Base-by-base conservation (phyloP, 2,329 filamentous ascomycete species). In the Epicoccum sorghinum region DNA sequence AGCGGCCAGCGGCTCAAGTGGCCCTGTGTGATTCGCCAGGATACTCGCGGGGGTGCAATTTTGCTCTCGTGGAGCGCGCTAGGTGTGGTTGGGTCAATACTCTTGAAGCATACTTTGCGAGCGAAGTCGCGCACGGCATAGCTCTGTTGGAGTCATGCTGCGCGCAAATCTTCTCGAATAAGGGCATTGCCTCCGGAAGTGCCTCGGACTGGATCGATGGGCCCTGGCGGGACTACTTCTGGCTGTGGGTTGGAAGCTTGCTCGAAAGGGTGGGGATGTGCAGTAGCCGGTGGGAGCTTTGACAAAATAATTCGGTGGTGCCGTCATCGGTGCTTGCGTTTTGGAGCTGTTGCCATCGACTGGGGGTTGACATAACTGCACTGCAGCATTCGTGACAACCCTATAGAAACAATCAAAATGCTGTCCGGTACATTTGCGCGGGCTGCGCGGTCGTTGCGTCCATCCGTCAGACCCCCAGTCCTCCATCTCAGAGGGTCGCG, bases 401-500 rank as follows among this genome's bases (percentile, higher is more conserved):
- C 14, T 1, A 39, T 35, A 33, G 8, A n/a, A 22, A 12, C n/a
- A 14, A 35, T 23, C 33, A 52, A 14, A 27, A 70, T 72, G 62
- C 37, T 70, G 6, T 57, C 59, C n/a, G 61, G 44, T 35, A 55
- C 57, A 12, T 46, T 67, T 6, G 42, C 58, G 47, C 65, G 60
- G 33, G 64, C 64, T 23, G 50, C 59, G 56, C 62, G 60, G 41
- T 57, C 59, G 37, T 24, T 64, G 27, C 56, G 55, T 1, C 37
- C 60, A 4, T 29, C 47, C 3, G 29, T 50, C 29, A 60, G 39
- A 55, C n/a, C 57, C 41, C 51, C 57, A 38, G 55, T 53, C 39
- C 60, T 69, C 6, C 57, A 56, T 18, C 62, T 71, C 2, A 58
- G 63, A 54, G 66, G 60, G 32, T 54, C 65, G 47, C 58, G 71